Evolutionary conservation across 2,329 filamentous ascomycete species (phyloP), one percentile per base, ranked within the genome.

Genomic region (Clathrospora elynae): DNA sequence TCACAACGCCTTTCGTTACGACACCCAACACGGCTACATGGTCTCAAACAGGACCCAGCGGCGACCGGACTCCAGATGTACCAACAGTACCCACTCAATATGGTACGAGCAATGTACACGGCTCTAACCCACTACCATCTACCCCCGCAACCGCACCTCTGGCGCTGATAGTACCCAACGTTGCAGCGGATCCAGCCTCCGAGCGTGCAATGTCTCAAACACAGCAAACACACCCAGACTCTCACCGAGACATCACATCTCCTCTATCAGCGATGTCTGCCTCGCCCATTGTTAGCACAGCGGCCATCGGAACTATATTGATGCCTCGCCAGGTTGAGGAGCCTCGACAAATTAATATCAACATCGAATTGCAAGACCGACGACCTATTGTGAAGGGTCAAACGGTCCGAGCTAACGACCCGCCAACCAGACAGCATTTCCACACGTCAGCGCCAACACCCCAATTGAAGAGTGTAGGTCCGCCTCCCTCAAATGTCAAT

Each of bases 1-100:
- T 90, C 41, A 84, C 80, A 6, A 87, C 86, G 1, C 87, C 87
- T 0, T 90, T 90, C 58, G 61, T 68, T 16, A 59, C 63, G 37
- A 65, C 74, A 48, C 52, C 69, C 32, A 53, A 64, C 57, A 59
- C 68, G 43, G 57, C 63, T 35, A 61, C 68, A 37, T 72, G 66
- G 59, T 63, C 62, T 4, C 57, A 62, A 35, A 54, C 47, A 17
- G 61, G 53, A 6, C 52, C 46, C 5, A 49, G 54, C 8, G 50
- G 25, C 0, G 54, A 61, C 6, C 55, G 41, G 20, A 66, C 61
- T n/a, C 68, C 68, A 16, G 59, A 61, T 14, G 57, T 71, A 14
- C 69, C 69, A 9, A 57, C 50, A 23, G 41, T 70, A n/a, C 66
- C 67, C 30, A 50, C 59, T 10, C 56, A 51, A 22, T 64, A 59